Evolutionary conservation across 495 filamentous ascomycete genomes (phyloP), one percentile per base, ranked within the genome.

Genomic region (Aspergillus saccharolyticus): DNA sequence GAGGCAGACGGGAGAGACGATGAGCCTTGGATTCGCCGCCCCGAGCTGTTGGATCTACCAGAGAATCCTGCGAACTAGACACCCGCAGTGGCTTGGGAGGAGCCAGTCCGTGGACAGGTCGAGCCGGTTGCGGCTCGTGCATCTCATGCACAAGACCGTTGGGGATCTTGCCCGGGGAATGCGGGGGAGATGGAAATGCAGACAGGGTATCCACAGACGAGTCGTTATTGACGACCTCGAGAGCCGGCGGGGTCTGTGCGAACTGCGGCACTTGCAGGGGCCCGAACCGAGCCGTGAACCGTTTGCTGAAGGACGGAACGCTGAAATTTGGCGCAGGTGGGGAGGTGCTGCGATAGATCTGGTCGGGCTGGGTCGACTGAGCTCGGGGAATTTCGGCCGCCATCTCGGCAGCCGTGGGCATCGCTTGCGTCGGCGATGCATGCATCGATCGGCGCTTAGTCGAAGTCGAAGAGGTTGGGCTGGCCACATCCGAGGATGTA

Each of bases 301-400:
- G 71, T 59, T 69, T 74, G 68, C 76, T 80, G 52, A 80, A 80
- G 5, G 67, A 73, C 16, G 78, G 78, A 22, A 81, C 77, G 54
- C 78, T 81, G 53, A 80, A 81, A 57, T 81, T 80, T 1, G 76
- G 77, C 8, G 77, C 71, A 19, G 76, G 69, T 1, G 72, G 70
- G 0, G 76, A 79, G 9, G 70, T 58, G 55, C 73, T 63, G 43
- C 70, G 69, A n/a, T 64, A 44, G 1, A 67, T 44, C 8, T 61
- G 45, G 19, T 76, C 71, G 15, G 68, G 66, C 9, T 64, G 51
- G 21, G 60, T 66, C 14, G 75, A 66, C 45, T 68, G 69, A 30
- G 67, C 56, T 24, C 64, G 56, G 19, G 60, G 59, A 16, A 58
- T 46, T 25, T 70, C 59, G 15, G 47, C 47, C 9, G 64, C 24